Base-by-base conservation (phyloP, 1,139 yeast species). In the Kurtzmaniella quercitrusa region DNA sequence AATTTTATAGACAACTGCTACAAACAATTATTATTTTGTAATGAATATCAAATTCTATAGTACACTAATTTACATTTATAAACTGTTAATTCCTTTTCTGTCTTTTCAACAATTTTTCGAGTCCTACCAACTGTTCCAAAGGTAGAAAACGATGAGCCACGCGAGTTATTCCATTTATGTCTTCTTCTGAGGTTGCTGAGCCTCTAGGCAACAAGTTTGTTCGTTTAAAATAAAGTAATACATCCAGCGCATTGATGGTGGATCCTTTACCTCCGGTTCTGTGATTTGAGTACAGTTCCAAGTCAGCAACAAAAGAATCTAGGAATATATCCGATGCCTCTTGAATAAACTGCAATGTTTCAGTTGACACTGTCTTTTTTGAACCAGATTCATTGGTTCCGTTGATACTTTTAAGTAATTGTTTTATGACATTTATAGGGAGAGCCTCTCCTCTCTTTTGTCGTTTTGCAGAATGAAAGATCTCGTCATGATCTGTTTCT, bases 71-170 rank as follows among this genome's bases (percentile, higher is more conserved):
- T 41, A 41, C 43, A 41, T 17, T 19, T 12, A 19, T 34, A 4
- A 6, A n/a, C 20, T 12, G 8, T 33, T 3, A 16, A 7, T 12
- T 33, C 18, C 9, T 33, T 15, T 15, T 11, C 21, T 33, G 17
- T 14, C 15, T 34, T 19, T 14, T 19, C 16, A 36, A 11, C 32
- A 21, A 16, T 14, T 36, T 63, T 47, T 71, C 72, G 30, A 71
- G 54, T 0, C 63, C 54, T 38, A 69, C 55, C 30, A 71, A 51
- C 30, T 56, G 45, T 44, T 71, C 77, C 30, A 70, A 57, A 0
- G 77, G 77, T 23, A 71, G 51, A 35, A 61, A 59, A 11, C 55
- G 56, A 36, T 61, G 64, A 0, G 76, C 76, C 15, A 71, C 51
- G n/a, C 48, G 50, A 0, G 70, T 58, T 15, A 66, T 60, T 23